Percentiles rank a stretch among this genome's conserved stretches.
Evolutionary conservation across 148 eudicot genomes (phyloP).

Genomic region (Silene latifolia): DNA sequence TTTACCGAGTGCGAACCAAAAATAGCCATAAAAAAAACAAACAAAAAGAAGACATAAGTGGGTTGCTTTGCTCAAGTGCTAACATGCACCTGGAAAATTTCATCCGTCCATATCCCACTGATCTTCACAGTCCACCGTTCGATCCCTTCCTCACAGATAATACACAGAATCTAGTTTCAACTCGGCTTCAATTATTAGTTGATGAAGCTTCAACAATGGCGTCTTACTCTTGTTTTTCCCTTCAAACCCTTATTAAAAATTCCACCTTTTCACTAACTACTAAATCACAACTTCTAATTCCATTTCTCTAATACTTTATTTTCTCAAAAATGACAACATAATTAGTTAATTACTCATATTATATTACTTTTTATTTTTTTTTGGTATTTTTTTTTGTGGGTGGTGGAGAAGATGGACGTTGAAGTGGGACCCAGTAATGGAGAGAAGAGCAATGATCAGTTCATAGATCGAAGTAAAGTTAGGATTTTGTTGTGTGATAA

Average conservation of each 20-base stretch:
- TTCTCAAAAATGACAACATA: background rate
- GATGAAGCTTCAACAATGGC: slow-evolving; percentile 20
- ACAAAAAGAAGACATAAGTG: background rate
- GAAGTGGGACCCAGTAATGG: slow-evolving; percentile 33
- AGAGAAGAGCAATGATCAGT: slow-evolving; percentile 52
- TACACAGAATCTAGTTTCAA: background rate
- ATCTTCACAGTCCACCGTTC: background rate
- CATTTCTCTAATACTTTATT: slow-evolving; percentile 30
- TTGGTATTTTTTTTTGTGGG: background rate
- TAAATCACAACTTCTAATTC: slow-evolving; percentile 27
- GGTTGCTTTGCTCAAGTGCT: slow-evolving; percentile 1
- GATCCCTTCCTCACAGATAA: background rate
- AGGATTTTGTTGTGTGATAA: slow-evolving; percentile 83
- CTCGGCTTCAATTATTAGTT: slow-evolving; percentile 2
- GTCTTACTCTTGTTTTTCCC: slow-evolving; percentile 13
- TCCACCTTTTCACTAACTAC: slow-evolving; percentile 13
- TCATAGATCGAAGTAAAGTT: slow-evolving; percentile 84
- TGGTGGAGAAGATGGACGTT: slow-evolving; percentile 15
- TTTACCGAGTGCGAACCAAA: no score
- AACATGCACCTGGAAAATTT: slow-evolving; percentile 1
- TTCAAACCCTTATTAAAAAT: slow-evolving; percentile 11
- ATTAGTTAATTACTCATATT: background rate
- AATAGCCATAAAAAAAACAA: no score
- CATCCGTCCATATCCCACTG: background rate
- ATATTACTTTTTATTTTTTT: no score